Conservation (phyloP, 169 alveolate genomes). For the Plasmodium yoelii region DNA sequence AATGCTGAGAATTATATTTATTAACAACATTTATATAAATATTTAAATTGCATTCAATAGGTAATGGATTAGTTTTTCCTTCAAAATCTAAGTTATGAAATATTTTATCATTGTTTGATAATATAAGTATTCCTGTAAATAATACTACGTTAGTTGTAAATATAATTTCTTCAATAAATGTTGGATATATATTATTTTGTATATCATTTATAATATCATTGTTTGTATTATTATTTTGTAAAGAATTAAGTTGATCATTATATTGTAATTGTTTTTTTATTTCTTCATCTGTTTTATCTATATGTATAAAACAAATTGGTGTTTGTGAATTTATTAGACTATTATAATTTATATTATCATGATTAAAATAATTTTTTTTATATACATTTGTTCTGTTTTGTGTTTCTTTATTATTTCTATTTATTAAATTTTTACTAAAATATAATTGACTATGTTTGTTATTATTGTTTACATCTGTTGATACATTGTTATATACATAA, state of each 20-base stretch:
- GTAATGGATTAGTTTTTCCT: conserved; percentile 57
- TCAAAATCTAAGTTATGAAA: conserved; percentile 67
- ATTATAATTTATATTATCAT: conserved; percentile 68
- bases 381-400: conserved; percentile 7
- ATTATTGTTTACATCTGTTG: conserved; percentile 18
- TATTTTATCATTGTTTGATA: conserved; percentile 45
- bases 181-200: conserved; percentile 8
- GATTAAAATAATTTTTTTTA: conserved; percentile 56
- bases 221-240: conserved; percentile 8
- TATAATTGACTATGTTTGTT: conserved; percentile 9
- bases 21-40: conserved; percentile 62
- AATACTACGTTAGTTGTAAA: conserved; percentile 47
- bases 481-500: conserved; percentile 14
- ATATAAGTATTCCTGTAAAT: conserved; percentile 56
- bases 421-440: conserved; percentile 7
- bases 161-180: conserved; percentile 50
- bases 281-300: conserved; percentile 72
- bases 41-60: conserved; percentile 56
- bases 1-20: conserved; percentile 33
- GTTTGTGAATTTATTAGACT: conserved; percentile 56
- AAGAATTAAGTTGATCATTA: neutral
- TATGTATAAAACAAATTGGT: conserved; percentile 64
- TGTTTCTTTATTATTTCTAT: conserved; percentile 24
- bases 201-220: neutral
- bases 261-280: conserved; percentile 37